Base-by-base conservation (phyloP, 441 rosid genomes). In the Brassica balearica region DNA sequence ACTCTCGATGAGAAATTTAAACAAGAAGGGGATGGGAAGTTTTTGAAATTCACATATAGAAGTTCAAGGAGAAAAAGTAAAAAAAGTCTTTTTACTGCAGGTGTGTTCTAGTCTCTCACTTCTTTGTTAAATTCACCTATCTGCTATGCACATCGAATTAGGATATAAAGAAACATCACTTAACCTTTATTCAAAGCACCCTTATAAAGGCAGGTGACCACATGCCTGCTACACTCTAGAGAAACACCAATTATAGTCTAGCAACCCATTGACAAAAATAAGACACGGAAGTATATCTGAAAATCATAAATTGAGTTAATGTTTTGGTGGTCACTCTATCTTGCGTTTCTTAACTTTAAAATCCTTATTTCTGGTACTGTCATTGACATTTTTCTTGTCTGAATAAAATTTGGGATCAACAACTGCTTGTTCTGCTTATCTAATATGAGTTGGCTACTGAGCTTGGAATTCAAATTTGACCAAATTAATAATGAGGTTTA, bases 11-110 rank as follows among this genome's bases (percentile, higher is more conserved):
- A 86, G 69, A 84, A 84, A 73, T 69, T 84, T 58, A 88, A 84
- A 76, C 65, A 74, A 62, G 90, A 85, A 71, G 79, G 71, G 34
- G 86, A 82, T 77, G 69, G 83, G 72, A 91, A 86, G 85, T 68
- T 58, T 85, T 77, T 80, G 55, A 87, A 85, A 73, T 48, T 82
- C 75, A 73, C 88, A 15, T 68, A 65, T 72, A 91, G 84, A 86
- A 81, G 85, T 78, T 78, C 84, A 46, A 85, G 89, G 82, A 88
- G 90, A 85, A 88, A 89, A 87, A 90, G 94, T 83, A 91, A 87
- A 81, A 91, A 91, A 58, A 86, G 85, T 82, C 87, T 90, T 63
- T 89, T 90, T 81, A 90, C 85, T 71, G 89, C 86, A 91, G 96
- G 98, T 90, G 78, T 43, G 81, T 73, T 68, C 38, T 77, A 72